phyloP scores from a whole-genome alignment of 495 filamentous ascomycete species.

The Terfezia boudieri region DNA sequence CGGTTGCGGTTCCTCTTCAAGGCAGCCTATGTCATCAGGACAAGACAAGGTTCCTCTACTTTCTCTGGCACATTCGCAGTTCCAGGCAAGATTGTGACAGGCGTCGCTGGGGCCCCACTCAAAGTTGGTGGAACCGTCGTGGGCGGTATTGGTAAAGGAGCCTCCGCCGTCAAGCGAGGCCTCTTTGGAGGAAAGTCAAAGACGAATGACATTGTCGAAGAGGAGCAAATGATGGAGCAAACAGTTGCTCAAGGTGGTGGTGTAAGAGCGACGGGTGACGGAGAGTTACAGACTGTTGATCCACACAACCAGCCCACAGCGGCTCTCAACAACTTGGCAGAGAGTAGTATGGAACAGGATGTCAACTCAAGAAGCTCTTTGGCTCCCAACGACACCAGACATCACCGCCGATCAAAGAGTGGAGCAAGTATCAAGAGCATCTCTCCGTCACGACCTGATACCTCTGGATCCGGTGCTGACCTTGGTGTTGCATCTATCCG shows the following conservation, averaged over 20 bases:
- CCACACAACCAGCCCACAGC: background rate
- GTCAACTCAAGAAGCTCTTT: conserved; percentile 17
- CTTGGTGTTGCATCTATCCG: conserved; percentile 60
- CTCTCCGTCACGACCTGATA: conserved; percentile 22
- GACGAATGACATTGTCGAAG: conserved; percentile 27
- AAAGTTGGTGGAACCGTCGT: conserved; percentile 63
- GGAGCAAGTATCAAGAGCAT: conserved; percentile 27
- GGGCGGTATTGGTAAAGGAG: conserved; percentile 65
- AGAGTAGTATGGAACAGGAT: conserved; percentile 9
- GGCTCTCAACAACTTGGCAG: conserved; percentile 6
- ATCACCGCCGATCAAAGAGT: conserved; percentile 45
- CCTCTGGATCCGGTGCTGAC: conserved; percentile 28
- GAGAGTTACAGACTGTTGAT: conserved; percentile 1
- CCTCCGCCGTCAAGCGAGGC: conserved; percentile 61
- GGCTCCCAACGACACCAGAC: conserved; percentile 20
- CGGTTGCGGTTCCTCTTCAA: conserved; percentile 80
- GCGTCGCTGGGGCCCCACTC: conserved; percentile 59
- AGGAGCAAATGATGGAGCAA: conserved; percentile 1
- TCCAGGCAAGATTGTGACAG: conserved; percentile 73
- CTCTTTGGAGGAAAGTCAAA: conserved; percentile 40
- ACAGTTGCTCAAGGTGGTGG: conserved; percentile 4
- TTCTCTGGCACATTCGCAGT: conserved; percentile 80
- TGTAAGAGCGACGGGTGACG: conserved; percentile 2
- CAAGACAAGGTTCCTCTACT: conserved; percentile 74
- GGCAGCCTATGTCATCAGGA: conserved; percentile 69